phyloP scores from a whole-genome alignment of 768 basidiomycete species.

The Boletus bicolor region DNA sequence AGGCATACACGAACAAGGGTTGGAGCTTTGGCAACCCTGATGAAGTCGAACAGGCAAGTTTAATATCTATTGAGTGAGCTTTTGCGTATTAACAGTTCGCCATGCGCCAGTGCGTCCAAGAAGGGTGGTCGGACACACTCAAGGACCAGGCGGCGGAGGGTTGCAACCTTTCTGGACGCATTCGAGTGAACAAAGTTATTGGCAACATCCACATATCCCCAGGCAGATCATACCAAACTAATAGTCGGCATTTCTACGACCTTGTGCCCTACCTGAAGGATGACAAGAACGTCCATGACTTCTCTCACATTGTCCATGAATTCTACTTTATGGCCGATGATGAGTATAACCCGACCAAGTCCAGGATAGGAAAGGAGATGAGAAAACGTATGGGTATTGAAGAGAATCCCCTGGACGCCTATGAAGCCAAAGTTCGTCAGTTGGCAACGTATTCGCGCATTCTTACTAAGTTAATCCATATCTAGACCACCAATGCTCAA shows the following conservation, averaged over 20 bases:
- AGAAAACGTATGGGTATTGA: constrained; percentile 70
- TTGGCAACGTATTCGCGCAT: neutral
- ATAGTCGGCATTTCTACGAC: constrained; percentile 74
- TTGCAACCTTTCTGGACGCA: constrained; percentile 87
- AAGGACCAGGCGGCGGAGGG: constrained; percentile 91
- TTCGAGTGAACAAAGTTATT: constrained; percentile 95
- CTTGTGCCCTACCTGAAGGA: constrained; percentile 93
- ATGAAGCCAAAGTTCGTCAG: constrained; percentile 51
- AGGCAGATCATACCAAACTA: constrained; percentile 91
- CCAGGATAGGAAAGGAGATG: constrained; percentile 57
- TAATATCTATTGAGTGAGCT: neutral
- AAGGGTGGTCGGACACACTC: constrained; percentile 94
- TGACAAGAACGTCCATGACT: constrained; percentile 87
- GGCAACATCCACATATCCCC: constrained; percentile 95
- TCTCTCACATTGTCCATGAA: constrained; percentile 81
- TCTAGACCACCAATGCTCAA: constrained; percentile 68
- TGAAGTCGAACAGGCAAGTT: constrained; percentile 82
- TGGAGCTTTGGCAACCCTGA: constrained; percentile 96
- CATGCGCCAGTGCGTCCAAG: constrained; percentile 70
- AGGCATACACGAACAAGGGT: constrained; percentile 84
- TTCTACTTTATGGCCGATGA: constrained; percentile 80
- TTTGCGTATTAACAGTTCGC: neutral
- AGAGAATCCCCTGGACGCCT: constrained; percentile 73
- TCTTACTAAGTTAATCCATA: neutral
- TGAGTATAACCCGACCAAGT: constrained; percentile 71